These are phyloP conservation scores for Colletotrichum scovillei DNA, from an alignment of 2,329 filamentous ascomycete species.

Conservation along the genomic window DNA sequence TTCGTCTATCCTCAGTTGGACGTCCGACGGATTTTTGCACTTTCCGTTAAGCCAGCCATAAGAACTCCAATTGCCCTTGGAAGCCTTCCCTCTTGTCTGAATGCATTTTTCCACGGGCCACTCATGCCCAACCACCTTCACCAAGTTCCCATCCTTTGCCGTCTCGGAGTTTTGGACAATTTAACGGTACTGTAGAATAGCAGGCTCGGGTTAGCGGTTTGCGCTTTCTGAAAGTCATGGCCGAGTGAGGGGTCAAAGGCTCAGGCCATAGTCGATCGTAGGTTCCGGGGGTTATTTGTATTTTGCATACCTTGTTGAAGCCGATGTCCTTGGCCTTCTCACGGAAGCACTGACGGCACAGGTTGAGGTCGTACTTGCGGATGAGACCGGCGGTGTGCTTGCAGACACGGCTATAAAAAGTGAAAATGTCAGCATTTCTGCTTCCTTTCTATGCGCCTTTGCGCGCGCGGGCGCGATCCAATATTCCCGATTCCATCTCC, in stretches of 20 bases:
- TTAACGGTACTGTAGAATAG: conserved; percentile 50
- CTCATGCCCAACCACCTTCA: conserved; percentile 36
- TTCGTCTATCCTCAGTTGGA: conserved; percentile 56
- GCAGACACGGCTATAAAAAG: conserved; percentile 69
- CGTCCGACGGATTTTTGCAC: conserved; percentile 53
- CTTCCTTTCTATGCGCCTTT: background rate
- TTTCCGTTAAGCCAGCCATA: conserved; percentile 55
- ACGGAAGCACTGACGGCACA: conserved; percentile 84
- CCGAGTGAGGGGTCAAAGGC: background rate
- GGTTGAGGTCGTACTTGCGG: conserved; percentile 98
- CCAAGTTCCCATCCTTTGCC: conserved; percentile 24
- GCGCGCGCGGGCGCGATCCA: background rate
- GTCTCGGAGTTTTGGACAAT: conserved; percentile 35
- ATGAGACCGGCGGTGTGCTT: conserved; percentile 98
- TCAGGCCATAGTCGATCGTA: background rate
- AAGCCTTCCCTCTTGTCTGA: conserved; percentile 54
- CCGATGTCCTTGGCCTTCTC: conserved; percentile 80
- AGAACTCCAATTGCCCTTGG: conserved; percentile 53
- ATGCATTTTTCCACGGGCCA: conserved; percentile 50
- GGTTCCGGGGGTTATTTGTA: background rate
- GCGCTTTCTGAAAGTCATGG: conserved; percentile 13
- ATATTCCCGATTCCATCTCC: background rate
- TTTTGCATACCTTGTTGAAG: conserved; percentile 73
- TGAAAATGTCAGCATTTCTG: conserved; percentile 44
- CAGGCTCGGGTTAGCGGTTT: conserved; percentile 33